phyloP scores from a whole-genome alignment of 83 land plant species.

The Picea abies region DNA sequence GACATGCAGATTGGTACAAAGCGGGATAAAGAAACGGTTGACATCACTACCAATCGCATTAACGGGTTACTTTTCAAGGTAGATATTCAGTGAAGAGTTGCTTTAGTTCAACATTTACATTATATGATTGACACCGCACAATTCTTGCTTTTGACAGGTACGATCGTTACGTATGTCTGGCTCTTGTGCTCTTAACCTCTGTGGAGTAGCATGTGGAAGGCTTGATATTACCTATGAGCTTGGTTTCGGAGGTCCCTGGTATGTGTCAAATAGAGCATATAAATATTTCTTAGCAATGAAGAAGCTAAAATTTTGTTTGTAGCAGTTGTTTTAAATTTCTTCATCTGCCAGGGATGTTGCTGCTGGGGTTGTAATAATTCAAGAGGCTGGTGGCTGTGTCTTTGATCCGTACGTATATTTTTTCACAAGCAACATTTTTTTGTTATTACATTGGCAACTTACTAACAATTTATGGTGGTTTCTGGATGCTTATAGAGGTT shows the following conservation, averaged over 20 bases:
- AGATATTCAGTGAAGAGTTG: background rate
- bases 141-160: constrained; percentile 48
- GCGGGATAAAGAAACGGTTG: constrained; percentile 70
- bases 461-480: background rate
- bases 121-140: too few species aligned
- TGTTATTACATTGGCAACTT: background rate
- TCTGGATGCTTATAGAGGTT: too few species aligned
- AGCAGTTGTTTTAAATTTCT: too few species aligned
- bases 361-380: constrained; percentile 83
- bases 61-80: constrained; percentile 85
- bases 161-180: constrained; percentile 92
- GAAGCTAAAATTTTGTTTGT: too few species aligned
- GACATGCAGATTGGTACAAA: constrained; percentile 57
- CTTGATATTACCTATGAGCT: constrained; percentile 85
- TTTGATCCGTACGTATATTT: constrained; percentile 87
- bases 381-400: constrained; percentile 92
- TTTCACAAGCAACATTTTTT: background rate
- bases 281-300: too few species aligned
- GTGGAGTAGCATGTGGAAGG: constrained; percentile 97
- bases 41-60: constrained; percentile 74
- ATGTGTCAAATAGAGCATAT: constrained; percentile 1
- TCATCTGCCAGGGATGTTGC: constrained; percentile 82
- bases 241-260: constrained; percentile 99
- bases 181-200: constrained; percentile 92
- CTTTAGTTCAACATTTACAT: too few species aligned